Percentiles rank a stretch among this genome's conserved stretches.
Evolutionary conservation across 352 stramenopile genomes (phyloP).

Genomic region (Globisporangium canariense): DNA sequence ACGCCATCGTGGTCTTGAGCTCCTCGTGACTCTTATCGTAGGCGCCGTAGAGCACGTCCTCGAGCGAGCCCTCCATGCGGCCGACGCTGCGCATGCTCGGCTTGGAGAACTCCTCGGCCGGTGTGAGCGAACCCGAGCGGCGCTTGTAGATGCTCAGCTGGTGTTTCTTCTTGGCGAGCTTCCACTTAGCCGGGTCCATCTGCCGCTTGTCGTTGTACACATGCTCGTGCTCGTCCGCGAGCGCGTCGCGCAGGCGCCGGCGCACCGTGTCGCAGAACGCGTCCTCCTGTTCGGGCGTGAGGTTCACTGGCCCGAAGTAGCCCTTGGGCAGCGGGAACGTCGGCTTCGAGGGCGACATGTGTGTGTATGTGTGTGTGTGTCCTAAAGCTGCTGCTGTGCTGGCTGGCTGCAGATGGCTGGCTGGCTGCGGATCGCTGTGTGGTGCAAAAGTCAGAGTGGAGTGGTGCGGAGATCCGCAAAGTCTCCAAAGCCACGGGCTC

Average conservation of each 20-base stretch:
- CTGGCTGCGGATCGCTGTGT: neutral
- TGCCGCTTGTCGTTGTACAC: slow-evolving; percentile 22
- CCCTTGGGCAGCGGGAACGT: slow-evolving; percentile 21
- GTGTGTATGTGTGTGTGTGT: neutral
- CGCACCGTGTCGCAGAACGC: slow-evolving; percentile 26
- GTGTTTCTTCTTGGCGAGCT: slow-evolving; percentile 31
- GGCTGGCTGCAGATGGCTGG: neutral
- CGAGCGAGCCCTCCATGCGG: slow-evolving; percentile 38
- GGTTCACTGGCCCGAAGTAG: slow-evolving; percentile 28
- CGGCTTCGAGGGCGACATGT: neutral
- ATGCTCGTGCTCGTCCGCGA: slow-evolving; percentile 33
- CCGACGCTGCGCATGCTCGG: slow-evolving; percentile 37
- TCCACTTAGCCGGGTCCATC: slow-evolving; percentile 41
- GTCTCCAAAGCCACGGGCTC: no score
- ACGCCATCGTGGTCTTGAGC: slow-evolving; percentile 33
- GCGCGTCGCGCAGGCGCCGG: slow-evolving; percentile 23
- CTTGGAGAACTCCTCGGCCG: neutral
- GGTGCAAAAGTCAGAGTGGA: neutral
- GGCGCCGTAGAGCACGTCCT: slow-evolving; percentile 44
- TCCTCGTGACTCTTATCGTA: slow-evolving; percentile 37
- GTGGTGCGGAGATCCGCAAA: no score
- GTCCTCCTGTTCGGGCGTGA: slow-evolving; percentile 28
- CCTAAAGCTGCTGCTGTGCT: neutral
- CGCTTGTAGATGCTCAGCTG: slow-evolving; percentile 38
- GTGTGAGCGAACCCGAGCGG: slow-evolving; percentile 10